Evolutionary conservation across 768 basidiomycete species (phyloP), one percentile per base, ranked within the genome.

Genomic region (Pisolithus sp.): DNA sequence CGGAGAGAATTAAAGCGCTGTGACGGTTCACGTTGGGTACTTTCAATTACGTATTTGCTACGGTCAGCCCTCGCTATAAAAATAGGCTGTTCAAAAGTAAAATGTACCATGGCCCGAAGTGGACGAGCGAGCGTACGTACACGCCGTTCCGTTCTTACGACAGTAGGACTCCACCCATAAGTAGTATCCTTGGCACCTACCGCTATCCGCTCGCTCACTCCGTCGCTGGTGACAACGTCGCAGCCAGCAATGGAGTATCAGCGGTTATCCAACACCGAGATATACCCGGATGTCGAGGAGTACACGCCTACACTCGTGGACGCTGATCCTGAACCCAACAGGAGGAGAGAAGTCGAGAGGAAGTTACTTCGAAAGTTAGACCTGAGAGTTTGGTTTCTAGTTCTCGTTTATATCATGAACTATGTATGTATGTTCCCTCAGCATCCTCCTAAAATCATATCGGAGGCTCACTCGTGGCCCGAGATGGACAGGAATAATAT

Each of bases 401-500:
- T 76, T 38, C 56, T 75, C 38, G 68, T 77, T 23, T 77, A 77
- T 53, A 72, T 76, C 52, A 64, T 77, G 50, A 77, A 77, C 64
- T 76, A 73, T 52, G 74, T 75, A 53, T 55, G 73, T 75, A 53
- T 55, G 73, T 65, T 44, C 18, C 37, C 23, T 17, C 26, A 20
- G 18, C 38, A 9, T 28, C 23, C 26, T 30, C 45, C 21, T 2
- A 34, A 28, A 46, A 55, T 28, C 52, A 48, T 21, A 46, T 13
- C 23, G 26, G 17, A 47, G n/a, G 34, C 23, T 50, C 21, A 55
- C 8, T 41, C 18, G 28, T 30, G 40, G 12, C 45, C n/a, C 20
- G 21, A 83, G 76, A 78, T 87, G 58, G 85, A 86, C 62, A 74
- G 85, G 37, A 86, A 82, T 61, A 85, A 85, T 62, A 82, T 74